Base-by-base conservation (phyloP, 2,329 filamentous ascomycete genomes). In the Niveomyces coronatus region DNA sequence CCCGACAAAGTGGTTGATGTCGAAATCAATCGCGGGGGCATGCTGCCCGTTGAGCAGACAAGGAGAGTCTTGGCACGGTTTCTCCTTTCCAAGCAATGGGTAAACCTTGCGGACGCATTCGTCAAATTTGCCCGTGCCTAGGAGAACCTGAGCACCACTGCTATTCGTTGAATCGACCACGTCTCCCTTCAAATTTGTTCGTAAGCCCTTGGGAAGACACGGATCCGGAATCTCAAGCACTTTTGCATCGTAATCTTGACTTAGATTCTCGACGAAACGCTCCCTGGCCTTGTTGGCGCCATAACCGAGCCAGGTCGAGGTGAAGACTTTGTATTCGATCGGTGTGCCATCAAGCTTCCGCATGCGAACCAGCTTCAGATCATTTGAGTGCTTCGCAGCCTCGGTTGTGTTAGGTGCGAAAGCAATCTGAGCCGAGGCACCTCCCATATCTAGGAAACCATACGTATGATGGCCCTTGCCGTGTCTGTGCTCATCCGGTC, bases 381-480 rank as follows among this genome's bases (percentile, higher is more conserved):
- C 87, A 45, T 95, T 74, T 0, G 85, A 81, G 56, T 98, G 93
- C 53, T 87, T 91, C 52, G 79, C 74, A 2, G 87, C 80, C 57
- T 98, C 91, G 1, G 91, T 96, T 4, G 74, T 64, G 59, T 98
- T 98, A 1, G 91, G 91, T 2, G 88, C 89, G 58, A 98, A 98
- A 0, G 93, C 91, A 53, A 98, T 96, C 62, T 98, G 91, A 13
- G 91, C 89, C 0, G 89, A 96, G 18, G 91, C 91, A 36, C 91
- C 91, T 35, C 91, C 91, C 93, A 98, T 98, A 56, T 98, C 91
- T 44, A 98, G 66, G 53, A 98, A 98, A 1, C 91, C 91, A 58
- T 96, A 98, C 0, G 91, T 98, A 53, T 88, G 84, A 56, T 96
- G 91, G 18, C 74, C 76, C 47, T 94, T 87, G 37, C 86, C 87